Base-by-base conservation (phyloP, 805 yeast species). In the Myxozyma sirexii region DNA sequence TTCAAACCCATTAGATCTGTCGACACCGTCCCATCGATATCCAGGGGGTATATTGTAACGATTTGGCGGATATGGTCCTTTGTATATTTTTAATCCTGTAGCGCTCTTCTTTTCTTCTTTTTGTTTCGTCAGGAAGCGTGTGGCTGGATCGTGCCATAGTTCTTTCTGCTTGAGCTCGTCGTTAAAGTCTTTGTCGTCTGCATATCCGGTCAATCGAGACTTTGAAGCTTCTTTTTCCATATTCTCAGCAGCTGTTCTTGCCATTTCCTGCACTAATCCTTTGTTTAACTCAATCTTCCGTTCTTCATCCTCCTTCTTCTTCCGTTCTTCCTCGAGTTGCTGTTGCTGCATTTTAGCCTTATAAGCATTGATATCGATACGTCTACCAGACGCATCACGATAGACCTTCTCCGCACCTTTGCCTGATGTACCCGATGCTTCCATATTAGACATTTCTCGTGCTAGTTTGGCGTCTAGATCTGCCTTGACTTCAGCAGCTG, bases 1-100 rank as follows among this genome's bases (percentile, higher is more conserved):
- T 70, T 92, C 98, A 73, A 88, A 92, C 2, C 97, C 97, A 70
- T 87, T 92, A 0, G 96, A 84, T 60, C 98, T 76, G 73, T 90
- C 92, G 1, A 92, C 85, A 0, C 97, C 97, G 72, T 89, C 96
- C 98, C 98, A 92, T 58, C 89, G 77, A 65, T 78, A 77, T 0
- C 97, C 97, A 0, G 97, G 96, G 3, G 75, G 74, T 13, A 92
- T 84, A 1, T 80, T 80, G 72, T 89, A 92, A 58, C 98, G 75
- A 70, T 92, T 92, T 21, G 82, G 82, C 0, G 89, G 84, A 56
- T 73, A 82, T 0, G 78, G 64, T 0, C 86, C 85, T 29, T 74
- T 70, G 66, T 85, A 90, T 1, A 81, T 71, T 46, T 81, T 84
- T 44, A 88, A 71, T 0, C 90, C 90, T 0, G 73, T 72, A 41